phyloP scores from a whole-genome alignment of 73 alveolate species.

The Symbiodinium natans region DNA sequence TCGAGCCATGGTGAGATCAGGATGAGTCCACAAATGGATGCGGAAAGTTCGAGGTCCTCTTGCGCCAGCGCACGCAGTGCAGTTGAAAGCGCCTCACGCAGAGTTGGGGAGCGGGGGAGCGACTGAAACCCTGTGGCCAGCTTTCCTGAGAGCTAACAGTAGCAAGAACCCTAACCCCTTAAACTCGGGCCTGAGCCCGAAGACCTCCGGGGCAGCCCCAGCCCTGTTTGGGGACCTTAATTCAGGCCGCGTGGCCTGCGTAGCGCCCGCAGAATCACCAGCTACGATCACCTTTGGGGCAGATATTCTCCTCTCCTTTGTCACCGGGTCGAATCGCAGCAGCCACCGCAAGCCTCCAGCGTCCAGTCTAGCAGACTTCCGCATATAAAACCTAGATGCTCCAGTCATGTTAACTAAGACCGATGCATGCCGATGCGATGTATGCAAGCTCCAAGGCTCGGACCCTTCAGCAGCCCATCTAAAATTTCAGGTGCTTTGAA shows the following conservation, averaged over 20 bases:
- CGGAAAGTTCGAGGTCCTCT: conserved; percentile 15
- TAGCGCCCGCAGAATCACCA: conserved; percentile 89
- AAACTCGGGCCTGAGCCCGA: no score
- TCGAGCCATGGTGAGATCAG: conserved; percentile 79
- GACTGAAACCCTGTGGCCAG: no score
- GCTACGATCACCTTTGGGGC: conserved; percentile 3
- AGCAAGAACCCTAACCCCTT: no score
- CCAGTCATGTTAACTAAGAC: no score
- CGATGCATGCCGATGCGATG: no score
- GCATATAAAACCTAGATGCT: no score
- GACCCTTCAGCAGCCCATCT: conserved; percentile 36
- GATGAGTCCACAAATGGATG: conserved; percentile 6
- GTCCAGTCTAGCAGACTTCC: no score
- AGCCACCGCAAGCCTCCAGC: conserved; percentile 63
- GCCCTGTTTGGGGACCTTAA: no score
- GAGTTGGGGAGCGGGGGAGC: no score
- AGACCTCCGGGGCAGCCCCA: no score
- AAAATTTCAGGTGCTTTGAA: conserved; percentile 70
- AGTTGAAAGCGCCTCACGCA: not conserved
- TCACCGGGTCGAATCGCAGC: conserved; percentile 55
- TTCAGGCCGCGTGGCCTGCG: conserved; percentile 31
- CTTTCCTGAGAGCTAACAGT: no score
- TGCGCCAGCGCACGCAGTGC: not conserved
- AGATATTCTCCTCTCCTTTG: conserved; percentile 36
- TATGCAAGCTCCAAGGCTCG: no score